A percentile compares a stretch with the other conserved stretches of the same genome.
Evolutionary conservation across 768 basidiomycete species (phyloP).

Genomic region (Rhodocollybia butyracea): DNA sequence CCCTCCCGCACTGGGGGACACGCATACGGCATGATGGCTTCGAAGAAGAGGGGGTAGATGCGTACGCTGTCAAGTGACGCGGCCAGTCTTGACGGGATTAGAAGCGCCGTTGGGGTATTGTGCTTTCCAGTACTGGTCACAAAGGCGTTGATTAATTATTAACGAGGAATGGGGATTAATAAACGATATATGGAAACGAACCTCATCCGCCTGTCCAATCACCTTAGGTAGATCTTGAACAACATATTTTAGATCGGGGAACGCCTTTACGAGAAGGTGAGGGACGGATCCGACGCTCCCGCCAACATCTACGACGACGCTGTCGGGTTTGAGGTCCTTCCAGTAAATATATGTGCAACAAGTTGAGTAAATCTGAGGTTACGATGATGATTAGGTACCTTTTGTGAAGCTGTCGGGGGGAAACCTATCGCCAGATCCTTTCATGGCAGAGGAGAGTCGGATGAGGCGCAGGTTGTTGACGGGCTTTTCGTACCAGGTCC

Average conservation of each 20-base stretch:
- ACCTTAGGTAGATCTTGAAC: constrained; percentile 50
- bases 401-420: background rate
- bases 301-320: constrained; percentile 63
- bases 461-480: too few relatives aligned
- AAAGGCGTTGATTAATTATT: background rate
- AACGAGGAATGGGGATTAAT: background rate
- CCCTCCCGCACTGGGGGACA: too few relatives aligned
- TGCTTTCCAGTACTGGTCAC: constrained; percentile 38
- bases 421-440: background rate
- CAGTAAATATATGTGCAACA: constrained; percentile 60
- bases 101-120: constrained; percentile 17
- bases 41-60: constrained; percentile 21
- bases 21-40: constrained; percentile 14
- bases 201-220: too few relatives aligned
- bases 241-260: constrained; percentile 43
- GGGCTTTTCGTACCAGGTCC: too few relatives aligned
- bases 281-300: constrained; percentile 58
- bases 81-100: constrained; percentile 12
- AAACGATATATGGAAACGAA: constrained; percentile 1
- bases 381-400: background rate
- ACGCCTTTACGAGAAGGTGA: constrained; percentile 29
- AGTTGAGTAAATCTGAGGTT: too few relatives aligned
- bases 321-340: constrained; percentile 43
- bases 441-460: too few relatives aligned
- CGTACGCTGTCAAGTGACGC: too few relatives aligned